phyloP scores from a whole-genome alignment of 805 yeast genomes.

The Yarrowia phangngaensis region DNA sequence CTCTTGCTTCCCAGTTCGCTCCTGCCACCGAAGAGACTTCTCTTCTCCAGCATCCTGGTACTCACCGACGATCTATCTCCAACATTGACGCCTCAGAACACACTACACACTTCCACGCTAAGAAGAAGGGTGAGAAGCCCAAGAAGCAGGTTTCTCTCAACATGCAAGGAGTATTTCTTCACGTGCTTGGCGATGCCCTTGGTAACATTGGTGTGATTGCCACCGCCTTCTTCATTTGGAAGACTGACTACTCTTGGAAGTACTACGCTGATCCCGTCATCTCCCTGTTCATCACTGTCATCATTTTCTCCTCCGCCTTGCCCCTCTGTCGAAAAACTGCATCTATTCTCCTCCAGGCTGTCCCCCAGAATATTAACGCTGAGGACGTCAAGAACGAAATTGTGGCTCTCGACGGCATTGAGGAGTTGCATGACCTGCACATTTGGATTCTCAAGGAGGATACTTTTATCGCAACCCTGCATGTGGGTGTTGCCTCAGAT shows the following conservation, averaged over 20 bases:
- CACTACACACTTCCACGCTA: slow-evolving; percentile 37
- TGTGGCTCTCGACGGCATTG: slow-evolving; percentile 62
- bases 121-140: slow-evolving; percentile 29
- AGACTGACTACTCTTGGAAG: slow-evolving; percentile 84
- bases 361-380: slow-evolving; percentile 79
- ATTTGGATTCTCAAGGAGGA: slow-evolving; percentile 93
- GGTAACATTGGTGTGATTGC: slow-evolving; percentile 91
- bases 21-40: slow-evolving; percentile 27
- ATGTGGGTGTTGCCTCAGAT: slow-evolving; percentile 64
- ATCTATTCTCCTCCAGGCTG: slow-evolving; percentile 84
- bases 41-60: slow-evolving; percentile 24
- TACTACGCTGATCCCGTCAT: slow-evolving; percentile 81
- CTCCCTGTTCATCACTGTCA: slow-evolving; percentile 77
- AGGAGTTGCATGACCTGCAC: slow-evolving; percentile 90
- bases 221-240: slow-evolving; percentile 91
- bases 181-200: slow-evolving; percentile 92
- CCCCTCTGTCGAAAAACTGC: slow-evolving; percentile 86
- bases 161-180: slow-evolving; percentile 95
- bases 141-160: slow-evolving; percentile 63
- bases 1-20: slow-evolving; percentile 12
- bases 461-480: slow-evolving; percentile 81
- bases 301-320: slow-evolving; percentile 85
- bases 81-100: slow-evolving; percentile 31
- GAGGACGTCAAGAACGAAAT: slow-evolving; percentile 69
- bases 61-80: slow-evolving; percentile 28